phyloP scores from a whole-genome alignment of 768 basidiomycete genomes.

The Cystobasidiopsis lactophilus region DNA sequence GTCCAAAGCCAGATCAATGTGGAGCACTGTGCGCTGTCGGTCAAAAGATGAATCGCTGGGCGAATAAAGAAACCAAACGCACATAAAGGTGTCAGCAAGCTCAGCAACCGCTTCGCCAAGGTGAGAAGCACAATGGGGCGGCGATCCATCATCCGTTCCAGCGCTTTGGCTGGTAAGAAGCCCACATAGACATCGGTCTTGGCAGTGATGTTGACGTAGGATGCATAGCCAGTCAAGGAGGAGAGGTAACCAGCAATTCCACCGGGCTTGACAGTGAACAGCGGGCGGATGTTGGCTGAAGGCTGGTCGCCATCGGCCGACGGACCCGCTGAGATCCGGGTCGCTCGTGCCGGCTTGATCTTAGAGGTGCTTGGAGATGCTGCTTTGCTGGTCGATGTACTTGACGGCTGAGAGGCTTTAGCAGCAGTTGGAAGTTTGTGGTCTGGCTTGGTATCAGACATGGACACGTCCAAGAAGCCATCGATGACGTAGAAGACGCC shows the following conservation, averaged over 20 bases:
- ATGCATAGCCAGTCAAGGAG: slow-evolving; percentile 70
- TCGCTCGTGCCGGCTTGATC: too few species aligned
- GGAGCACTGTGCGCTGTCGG: slow-evolving; percentile 40
- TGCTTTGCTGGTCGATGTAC: neutral
- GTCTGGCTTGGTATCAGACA: slow-evolving; percentile 35
- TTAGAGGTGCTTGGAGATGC: neutral
- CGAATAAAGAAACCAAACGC: slow-evolving; percentile 5
- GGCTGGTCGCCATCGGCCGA: slow-evolving; percentile 13
- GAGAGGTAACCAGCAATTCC: slow-evolving; percentile 94
- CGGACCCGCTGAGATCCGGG: too few species aligned
- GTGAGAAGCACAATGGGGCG: slow-evolving; percentile 88
- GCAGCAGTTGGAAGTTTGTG: slow-evolving; percentile 18
- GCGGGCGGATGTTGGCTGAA: slow-evolving; percentile 24
- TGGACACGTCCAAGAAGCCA: slow-evolving; percentile 75
- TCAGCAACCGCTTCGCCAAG: slow-evolving; percentile 84
- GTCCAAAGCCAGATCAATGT: slow-evolving; percentile 88
- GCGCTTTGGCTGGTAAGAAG: slow-evolving; percentile 63
- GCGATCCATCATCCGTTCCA: slow-evolving; percentile 77
- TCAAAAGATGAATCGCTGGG: neutral
- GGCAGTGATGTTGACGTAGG: slow-evolving; percentile 87
- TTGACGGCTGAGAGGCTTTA: neutral
- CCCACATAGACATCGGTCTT: slow-evolving; percentile 99
- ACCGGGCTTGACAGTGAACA: slow-evolving; percentile 90
- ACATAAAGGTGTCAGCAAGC: slow-evolving; percentile 80
- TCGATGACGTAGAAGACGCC: slow-evolving; percentile 88